Evolutionary conservation across 2,329 filamentous ascomycete genomes (phyloP), one percentile per base, ranked within the genome.

Genomic region (Didymella sp.): DNA sequence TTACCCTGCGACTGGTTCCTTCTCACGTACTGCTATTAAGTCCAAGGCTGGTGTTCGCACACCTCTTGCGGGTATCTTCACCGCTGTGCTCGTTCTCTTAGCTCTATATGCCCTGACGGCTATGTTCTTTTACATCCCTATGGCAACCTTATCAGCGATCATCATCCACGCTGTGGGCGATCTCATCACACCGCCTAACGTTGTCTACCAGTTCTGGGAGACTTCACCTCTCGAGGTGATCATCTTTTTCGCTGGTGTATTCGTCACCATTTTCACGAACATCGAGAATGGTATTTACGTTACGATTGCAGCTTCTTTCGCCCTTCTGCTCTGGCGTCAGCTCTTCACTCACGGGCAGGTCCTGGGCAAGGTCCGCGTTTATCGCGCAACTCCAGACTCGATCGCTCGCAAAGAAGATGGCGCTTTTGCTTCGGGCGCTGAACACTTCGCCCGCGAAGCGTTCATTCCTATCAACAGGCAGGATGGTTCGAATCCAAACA

Each of bases 91-190:
- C 12, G 94, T 99, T 9, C 83, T 98, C 0, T 81, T 98, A 5
- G 93, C 95, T 42, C 92, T 96, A 64, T 98, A 97, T 72, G 90
- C 91, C 11, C 80, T 98, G 44, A 89, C 94, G 0, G 87, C 89
- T 0, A 88, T 97, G 41, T 99, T 99, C 82, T 98, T 88, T 80
- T 99, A 95, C 77, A 97, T 98, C 56, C 92, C 94, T 0, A 90
- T 84, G 61, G 87, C 93, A 4, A 85, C 88, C 8, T 84, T 99
- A 1, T 84, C 93, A 0, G 95, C 87, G 33, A 91, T 99, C 72
- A 97, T 99, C 62, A 96, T 98, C 59, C 94, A 99, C 74, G 95
- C 95, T 3, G 94, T 99, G 1, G 90, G 91, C 51, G 94, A 98
- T 73, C 79, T 99, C 58, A 91, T 98, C 73, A 97, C 94, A 0